Percentiles rank a stretch among this genome's conserved stretches.
phyloP scores from a whole-genome alignment of 2,329 filamentous ascomycete genomes.

The Beauveria rudraprayagi region DNA sequence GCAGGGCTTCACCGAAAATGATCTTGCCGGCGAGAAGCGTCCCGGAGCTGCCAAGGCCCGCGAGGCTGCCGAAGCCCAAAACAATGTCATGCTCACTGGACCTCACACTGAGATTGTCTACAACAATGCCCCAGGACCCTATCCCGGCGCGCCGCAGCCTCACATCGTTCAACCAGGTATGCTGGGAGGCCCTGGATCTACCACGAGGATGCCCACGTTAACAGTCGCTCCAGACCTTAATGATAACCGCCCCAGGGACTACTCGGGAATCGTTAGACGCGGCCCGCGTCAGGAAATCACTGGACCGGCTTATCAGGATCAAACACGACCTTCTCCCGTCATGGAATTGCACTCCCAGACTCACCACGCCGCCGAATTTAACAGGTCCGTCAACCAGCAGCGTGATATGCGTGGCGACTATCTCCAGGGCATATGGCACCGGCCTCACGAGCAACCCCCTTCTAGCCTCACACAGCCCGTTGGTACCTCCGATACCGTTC shows the following conservation, averaged over 20 bases:
- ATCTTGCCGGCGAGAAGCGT: slow-evolving; percentile 90
- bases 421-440: slow-evolving; percentile 72
- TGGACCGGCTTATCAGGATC: slow-evolving; percentile 80
- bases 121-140: slow-evolving; percentile 60
- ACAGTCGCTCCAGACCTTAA: slow-evolving; percentile 71
- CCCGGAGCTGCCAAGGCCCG: slow-evolving; percentile 85
- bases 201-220: slow-evolving; percentile 75
- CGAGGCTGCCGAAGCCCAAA: slow-evolving; percentile 68
- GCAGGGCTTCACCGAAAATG: slow-evolving; percentile 96
- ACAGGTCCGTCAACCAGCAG: slow-evolving; percentile 73
- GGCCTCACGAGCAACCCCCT: slow-evolving; percentile 68
- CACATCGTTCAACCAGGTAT: slow-evolving; percentile 66
- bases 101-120: slow-evolving; percentile 85
- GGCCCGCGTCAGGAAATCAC: slow-evolving; percentile 84
- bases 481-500: slow-evolving; percentile 30
- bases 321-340: slow-evolving; percentile 66
- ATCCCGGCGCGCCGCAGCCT: slow-evolving; percentile 58
- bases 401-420: slow-evolving; percentile 73
- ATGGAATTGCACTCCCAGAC: slow-evolving; percentile 80
- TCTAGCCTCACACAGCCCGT: slow-evolving; percentile 37
- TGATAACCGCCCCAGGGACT: slow-evolving; percentile 70
- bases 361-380: slow-evolving; percentile 83
- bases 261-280: slow-evolving; percentile 66
- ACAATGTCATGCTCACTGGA: slow-evolving; percentile 52
- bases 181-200: slow-evolving; percentile 55